Base-by-base conservation (phyloP, 1,284 basidiomycete genomes). In the Rhizopogon parksii region DNA sequence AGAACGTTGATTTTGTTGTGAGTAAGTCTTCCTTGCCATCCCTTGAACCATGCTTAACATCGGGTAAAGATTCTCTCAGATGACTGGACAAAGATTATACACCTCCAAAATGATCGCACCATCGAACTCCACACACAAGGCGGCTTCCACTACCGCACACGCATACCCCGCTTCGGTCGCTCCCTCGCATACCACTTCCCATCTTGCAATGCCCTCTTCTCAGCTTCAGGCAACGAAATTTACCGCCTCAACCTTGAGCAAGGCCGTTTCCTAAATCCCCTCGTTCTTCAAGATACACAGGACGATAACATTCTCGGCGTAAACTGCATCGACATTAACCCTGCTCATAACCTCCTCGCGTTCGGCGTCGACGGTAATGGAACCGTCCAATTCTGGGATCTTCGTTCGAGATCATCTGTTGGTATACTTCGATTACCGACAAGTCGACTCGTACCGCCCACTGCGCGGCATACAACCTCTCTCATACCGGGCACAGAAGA, bases 21-120 rank as follows among this genome's bases (percentile, higher is more conserved):
- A 80, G 91, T 88, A 68, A 77, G 78, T 82, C 71, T 54, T 59
- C 11, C 9, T 51, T 36, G 36, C 24, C 15, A 45, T 34, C 35
- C 45, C 37, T 51, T 46, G 46, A 17, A 17, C 27, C 15, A 32
- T 24, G 15, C 9, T 27, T 40, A 19, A 8, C 55, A 65, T 47
- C 54, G 15, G n/a, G n/a, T 30, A n/a, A 67, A 96, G 94, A 88
- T 95, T 63, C 78, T 99, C 8, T 97, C 95, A 0, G 88, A 93
- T 65, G 96, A 99, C 74, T 99, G 96, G 96, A 99, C 95, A 14
- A 99, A 99, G 70, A 88, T 89, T n/a, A 78, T 98, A 53, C 95
- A 96, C 65, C 79, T 99, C 1, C 96, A 99, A 78, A 85, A 88
- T 46, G 95, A 99, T 71, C 85, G 96, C n/a, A 91, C 91, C 5